Evolutionary conservation across 306 rosid species (phyloP).

Genomic region (Cotoneaster glaucophyllus): DNA sequence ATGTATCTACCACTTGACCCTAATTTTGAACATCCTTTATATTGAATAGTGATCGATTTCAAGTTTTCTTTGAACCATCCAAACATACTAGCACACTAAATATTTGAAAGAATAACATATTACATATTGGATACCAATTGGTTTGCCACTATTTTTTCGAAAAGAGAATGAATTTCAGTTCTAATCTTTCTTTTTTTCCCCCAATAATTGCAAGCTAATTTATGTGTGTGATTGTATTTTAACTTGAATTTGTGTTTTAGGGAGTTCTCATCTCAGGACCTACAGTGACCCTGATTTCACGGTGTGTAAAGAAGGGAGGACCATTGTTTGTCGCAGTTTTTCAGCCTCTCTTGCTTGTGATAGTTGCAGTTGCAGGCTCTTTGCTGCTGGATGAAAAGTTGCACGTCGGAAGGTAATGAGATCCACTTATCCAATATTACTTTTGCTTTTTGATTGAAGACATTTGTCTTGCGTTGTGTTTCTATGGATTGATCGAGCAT

Average conservation of each 20-base stretch:
- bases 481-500: too few relatives aligned
- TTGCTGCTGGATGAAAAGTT: constrained; percentile 32
- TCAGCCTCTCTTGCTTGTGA: constrained; percentile 26
- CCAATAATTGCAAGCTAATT: too few relatives aligned
- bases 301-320: constrained; percentile 30
- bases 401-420: constrained; percentile 20
- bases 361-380: constrained; percentile 25
- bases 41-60: too few relatives aligned
- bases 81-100: too few relatives aligned
- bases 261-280: constrained; percentile 30
- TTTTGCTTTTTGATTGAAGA: too few relatives aligned
- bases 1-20: too few relatives aligned
- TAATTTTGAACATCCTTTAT: too few relatives aligned
- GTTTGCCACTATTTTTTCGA: too few relatives aligned
- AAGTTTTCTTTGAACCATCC: too few relatives aligned
- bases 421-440: constrained; percentile 11
- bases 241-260: not conserved
- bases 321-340: constrained; percentile 39
- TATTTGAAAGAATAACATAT: too few relatives aligned
- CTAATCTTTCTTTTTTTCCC: not conserved
- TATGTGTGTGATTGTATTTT: not conserved
- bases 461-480: too few relatives aligned
- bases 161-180: not conserved
- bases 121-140: not conserved
- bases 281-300: constrained; percentile 19